Conservation (phyloP, 441 rosid genomes). For the Metrosideros polymorpha region DNA sequence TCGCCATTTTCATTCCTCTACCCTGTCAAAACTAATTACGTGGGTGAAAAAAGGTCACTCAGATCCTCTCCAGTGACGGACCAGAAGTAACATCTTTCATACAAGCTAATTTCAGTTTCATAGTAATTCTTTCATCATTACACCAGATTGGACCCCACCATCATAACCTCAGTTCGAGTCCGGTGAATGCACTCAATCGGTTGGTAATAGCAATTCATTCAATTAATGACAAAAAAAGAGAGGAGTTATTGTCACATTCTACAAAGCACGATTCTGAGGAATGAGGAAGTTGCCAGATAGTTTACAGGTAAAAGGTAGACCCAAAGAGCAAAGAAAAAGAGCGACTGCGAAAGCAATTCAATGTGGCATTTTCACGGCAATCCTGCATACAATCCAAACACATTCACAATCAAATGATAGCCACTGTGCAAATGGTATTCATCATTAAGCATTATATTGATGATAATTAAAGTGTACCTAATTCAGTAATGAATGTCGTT, state of each 20-base stretch:
- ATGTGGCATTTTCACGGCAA: constrained; percentile 15
- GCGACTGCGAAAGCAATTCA: background rate
- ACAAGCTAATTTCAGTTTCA: background rate
- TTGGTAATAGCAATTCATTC: background rate
- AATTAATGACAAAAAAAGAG: background rate
- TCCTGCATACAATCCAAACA: constrained; percentile 34
- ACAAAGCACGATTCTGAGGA: background rate
- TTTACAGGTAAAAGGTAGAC: background rate
- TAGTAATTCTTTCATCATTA: background rate
- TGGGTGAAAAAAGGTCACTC: background rate
- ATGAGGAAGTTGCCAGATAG: background rate
- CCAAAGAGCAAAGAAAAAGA: background rate
- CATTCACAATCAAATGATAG: background rate
- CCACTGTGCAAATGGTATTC: background rate
- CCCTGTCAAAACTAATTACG: background rate
- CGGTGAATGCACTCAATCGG: background rate
- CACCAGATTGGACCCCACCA: background rate
- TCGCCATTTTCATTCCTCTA: background rate
- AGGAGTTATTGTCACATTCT: background rate
- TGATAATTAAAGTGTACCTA: constrained; percentile 16
- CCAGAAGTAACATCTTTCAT: background rate
- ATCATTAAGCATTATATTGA: background rate
- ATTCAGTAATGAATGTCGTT: constrained; percentile 21
- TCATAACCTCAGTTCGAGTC: background rate
- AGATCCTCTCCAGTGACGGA: background rate